Evolutionary conservation across 1,284 basidiomycete species (phyloP).

Genomic region (Afroboletus lepidellus): DNA sequence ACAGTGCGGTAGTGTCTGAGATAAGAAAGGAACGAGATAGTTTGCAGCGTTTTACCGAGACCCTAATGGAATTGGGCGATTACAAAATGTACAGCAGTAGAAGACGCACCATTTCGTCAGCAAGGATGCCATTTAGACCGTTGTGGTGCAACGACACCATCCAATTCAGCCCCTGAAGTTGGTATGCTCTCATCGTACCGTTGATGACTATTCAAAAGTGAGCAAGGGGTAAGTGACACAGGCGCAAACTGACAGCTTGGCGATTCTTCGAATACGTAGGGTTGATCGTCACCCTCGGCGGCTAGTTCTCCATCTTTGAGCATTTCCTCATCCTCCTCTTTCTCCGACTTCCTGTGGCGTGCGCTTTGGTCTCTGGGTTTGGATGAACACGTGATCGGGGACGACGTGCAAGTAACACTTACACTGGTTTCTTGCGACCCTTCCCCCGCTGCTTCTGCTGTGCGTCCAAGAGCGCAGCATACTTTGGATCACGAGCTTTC

Average conservation of each 20-base stretch:
- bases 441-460: constrained; percentile 80
- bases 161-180: constrained; percentile 97
- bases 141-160: constrained; percentile 93
- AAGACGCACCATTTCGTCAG: constrained; percentile 84
- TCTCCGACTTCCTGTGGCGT: constrained; percentile 93
- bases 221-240: not conserved
- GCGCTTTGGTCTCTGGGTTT: constrained; percentile 63
- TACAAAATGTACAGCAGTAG: not conserved
- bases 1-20: constrained; percentile 83
- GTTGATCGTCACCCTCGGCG: constrained; percentile 78
- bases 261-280: constrained; percentile 90
- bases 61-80: constrained; percentile 52
- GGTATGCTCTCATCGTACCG: constrained; percentile 92
- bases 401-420: constrained; percentile 31
- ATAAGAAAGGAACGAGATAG: constrained; percentile 96
- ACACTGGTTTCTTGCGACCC: constrained; percentile 78
- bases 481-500: constrained; percentile 91
- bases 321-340: constrained; percentile 96
- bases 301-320: constrained; percentile 84
- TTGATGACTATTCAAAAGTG: constrained; percentile 64
- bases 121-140: constrained; percentile 90
- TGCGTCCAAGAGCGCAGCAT: constrained; percentile 85
- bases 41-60: constrained; percentile 97
- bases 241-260: constrained; percentile 70
- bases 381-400: constrained; percentile 2